Conservation (phyloP, 345 rosid genomes). For the Leavenworthia alabamica region DNA sequence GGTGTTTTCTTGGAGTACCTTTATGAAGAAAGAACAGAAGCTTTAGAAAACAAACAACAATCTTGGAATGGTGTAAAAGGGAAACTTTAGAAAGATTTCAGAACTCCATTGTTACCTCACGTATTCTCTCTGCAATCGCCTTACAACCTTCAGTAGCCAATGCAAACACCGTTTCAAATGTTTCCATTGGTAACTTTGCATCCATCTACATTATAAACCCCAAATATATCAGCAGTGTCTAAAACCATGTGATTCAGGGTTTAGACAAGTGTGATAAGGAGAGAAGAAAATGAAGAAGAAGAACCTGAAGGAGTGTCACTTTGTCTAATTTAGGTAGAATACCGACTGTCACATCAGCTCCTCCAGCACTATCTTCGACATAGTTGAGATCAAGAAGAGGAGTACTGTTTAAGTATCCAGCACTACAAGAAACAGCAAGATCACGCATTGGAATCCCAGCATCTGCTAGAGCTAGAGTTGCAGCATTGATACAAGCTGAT, state of each 20-base stretch:
- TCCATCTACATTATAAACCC: slow-evolving; percentile 59
- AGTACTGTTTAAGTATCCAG: slow-evolving; percentile 83
- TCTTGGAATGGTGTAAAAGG: not conserved
- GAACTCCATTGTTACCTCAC: slow-evolving; percentile 44
- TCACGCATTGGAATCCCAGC: slow-evolving; percentile 99
- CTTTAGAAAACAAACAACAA: slow-evolving; percentile 4
- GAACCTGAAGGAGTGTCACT: slow-evolving; percentile 96
- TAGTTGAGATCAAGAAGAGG: slow-evolving; percentile 90
- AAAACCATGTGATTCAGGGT: not conserved
- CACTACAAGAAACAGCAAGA: slow-evolving; percentile 87
- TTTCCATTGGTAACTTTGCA: slow-evolving; percentile 64
- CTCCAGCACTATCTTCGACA: slow-evolving; percentile 93
- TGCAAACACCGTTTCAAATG: slow-evolving; percentile 80
- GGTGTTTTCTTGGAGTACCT: slow-evolving; percentile 72
- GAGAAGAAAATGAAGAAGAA: slow-evolving; percentile 21
- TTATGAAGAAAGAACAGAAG: slow-evolving; percentile 8
- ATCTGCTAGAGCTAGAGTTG: slow-evolving; percentile 90
- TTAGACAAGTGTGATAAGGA: not conserved
- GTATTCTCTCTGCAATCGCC: slow-evolving; percentile 68
- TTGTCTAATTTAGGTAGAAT: slow-evolving; percentile 78
- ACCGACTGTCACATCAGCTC: slow-evolving; percentile 90
- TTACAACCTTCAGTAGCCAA: slow-evolving; percentile 85
- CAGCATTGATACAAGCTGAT: slow-evolving; percentile 97
- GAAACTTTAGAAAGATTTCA: not conserved
- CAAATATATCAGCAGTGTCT: not conserved